These are phyloP conservation scores for Trichophyton benhamiae DNA, from an alignment of 2,329 filamentous ascomycete species.

Conservation along the genomic window DNA sequence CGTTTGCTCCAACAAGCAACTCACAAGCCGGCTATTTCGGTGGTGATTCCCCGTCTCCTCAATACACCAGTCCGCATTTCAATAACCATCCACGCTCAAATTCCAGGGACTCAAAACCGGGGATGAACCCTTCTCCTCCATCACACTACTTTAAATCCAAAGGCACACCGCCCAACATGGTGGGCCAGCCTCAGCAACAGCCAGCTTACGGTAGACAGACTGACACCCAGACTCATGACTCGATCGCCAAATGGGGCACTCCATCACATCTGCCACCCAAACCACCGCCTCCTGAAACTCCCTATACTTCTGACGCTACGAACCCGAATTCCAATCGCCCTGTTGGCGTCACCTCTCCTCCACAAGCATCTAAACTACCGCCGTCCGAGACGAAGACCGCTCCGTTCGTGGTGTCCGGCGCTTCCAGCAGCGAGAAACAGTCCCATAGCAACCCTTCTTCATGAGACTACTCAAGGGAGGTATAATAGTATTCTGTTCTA, in stretches of 20 bases:
- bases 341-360: constrained; percentile 11
- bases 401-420: constrained; percentile 31
- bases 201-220: not conserved
- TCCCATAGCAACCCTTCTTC: not conserved
- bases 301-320: constrained; percentile 31
- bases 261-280: constrained; percentile 39
- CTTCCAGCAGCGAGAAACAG: constrained; percentile 17
- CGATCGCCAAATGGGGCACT: constrained; percentile 40
- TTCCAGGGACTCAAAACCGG: constrained; percentile 2
- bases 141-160: not conserved
- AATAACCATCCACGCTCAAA: constrained; percentile 16
- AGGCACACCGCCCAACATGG: not conserved
- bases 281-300: constrained; percentile 37
- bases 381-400: constrained; percentile 20
- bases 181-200: not conserved
- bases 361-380: constrained; percentile 14
- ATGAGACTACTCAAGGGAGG: too few species aligned
- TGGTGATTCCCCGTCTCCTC: constrained; percentile 21
- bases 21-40: constrained; percentile 23
- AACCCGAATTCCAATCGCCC: constrained; percentile 15
- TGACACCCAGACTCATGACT: constrained; percentile 25
- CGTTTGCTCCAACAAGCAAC: constrained; percentile 58
- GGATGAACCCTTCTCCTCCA: not conserved
- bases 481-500: too few species aligned
- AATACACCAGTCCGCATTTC: constrained; percentile 6